A percentile compares a stretch with the other conserved stretches of the same genome.
phyloP scores from a whole-genome alignment of 2,329 filamentous ascomycete genomes.

The Dactylonectria estremocensis region DNA sequence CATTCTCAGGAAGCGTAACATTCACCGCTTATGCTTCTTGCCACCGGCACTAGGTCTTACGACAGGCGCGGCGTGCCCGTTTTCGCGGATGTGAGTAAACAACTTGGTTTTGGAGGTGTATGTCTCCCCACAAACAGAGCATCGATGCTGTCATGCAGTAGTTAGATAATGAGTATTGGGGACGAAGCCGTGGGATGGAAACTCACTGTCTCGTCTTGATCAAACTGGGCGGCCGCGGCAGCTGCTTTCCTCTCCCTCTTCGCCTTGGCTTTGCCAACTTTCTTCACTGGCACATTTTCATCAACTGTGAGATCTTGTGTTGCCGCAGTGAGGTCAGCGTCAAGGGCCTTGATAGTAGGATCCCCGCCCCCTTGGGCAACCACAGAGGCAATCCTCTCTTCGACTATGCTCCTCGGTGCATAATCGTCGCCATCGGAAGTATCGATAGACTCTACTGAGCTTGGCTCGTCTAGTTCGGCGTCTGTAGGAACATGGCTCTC shows the following conservation, averaged over 20 bases:
- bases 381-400: slow-evolving; percentile 56
- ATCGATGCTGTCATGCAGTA: slow-evolving; percentile 54
- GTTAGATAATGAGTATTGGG: slow-evolving; percentile 2
- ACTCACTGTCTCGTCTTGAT: slow-evolving; percentile 56
- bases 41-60: slow-evolving; percentile 38
- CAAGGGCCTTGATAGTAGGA: neutral
- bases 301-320: slow-evolving; percentile 47
- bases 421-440: slow-evolving; percentile 60
- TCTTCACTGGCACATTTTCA: slow-evolving; percentile 52
- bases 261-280: slow-evolving; percentile 66
- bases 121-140: slow-evolving; percentile 60
- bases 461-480: slow-evolving; percentile 14
- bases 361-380: slow-evolving; percentile 9
- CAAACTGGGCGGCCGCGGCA: slow-evolving; percentile 55
- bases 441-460: slow-evolving; percentile 30
- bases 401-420: slow-evolving; percentile 61
- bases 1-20: neutral
- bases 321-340: slow-evolving; percentile 32
- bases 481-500: neutral
- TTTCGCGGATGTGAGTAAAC: slow-evolving; percentile 80
- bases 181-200: neutral
- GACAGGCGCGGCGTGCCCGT: slow-evolving; percentile 73
- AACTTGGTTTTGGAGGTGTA: slow-evolving; percentile 78
- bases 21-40: slow-evolving; percentile 58
- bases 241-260: slow-evolving; percentile 66